Evolutionary conservation across 176 grass and related monocot genomes (phyloP), one percentile per base, ranked within the genome.

Genomic region (Eremochloa ophiuroides): DNA sequence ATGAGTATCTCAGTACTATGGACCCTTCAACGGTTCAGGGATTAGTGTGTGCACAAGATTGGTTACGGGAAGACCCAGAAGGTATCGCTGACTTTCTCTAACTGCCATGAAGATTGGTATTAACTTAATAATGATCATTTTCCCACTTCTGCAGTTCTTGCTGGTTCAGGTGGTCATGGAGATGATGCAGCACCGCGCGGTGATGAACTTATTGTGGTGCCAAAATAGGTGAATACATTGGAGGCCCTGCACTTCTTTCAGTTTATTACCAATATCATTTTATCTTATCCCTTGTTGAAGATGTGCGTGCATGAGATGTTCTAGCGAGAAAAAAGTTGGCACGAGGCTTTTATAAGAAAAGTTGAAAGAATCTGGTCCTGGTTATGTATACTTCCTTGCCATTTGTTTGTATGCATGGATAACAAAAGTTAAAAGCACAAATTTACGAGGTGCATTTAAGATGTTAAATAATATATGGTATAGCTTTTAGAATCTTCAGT

Each of bases 11-110:
- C 27, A 93, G 91, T 89, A 88, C 82, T 22, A 90, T 93, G 89
- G 96, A 99, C 69, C 81, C 96, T 69, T 66, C 26, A 61, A 95
- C 82, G 13, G 80, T 95, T 63, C 82, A 99, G 84, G 93, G 88
- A 71, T 88, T 99, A 71, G 88, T 95, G 42, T 99, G 96, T 64
- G 87, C 96, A 29, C 93, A 99, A 77, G 96, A 99, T 91, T 95
- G 96, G 96, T 76, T 99, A 78, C 84, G 56, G 34, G 88, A 89
- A 75, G 93, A 93, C 80, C 74, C 80, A 35, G 90, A 95, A 80
- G 93, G 93, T 99, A 91, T 46, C 56, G 40, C 23, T 82, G 28
- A 51, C 51, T 81, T 71, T 68, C 9, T 68, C 28, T 62, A 15
- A 26, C 31, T 72, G 20, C 41, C 68, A 33, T 73, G 48, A 65